These are phyloP conservation scores for Gaultheria prostrata DNA, from an alignment of 148 eudicot genomes.

Conservation along the genomic window DNA sequence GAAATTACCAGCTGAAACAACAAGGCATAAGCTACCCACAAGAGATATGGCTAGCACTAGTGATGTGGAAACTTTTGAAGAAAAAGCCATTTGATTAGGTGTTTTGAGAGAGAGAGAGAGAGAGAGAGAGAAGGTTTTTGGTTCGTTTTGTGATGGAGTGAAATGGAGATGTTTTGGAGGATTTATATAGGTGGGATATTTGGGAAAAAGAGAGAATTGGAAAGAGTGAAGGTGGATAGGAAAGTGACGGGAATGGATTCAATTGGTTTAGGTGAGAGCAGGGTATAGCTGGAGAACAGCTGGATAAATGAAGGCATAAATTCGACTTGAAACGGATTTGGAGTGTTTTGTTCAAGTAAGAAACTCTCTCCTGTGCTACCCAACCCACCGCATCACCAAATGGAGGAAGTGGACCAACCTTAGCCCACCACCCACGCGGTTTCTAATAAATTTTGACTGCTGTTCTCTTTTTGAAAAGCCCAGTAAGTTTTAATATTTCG, in stretches of 20 bases:
- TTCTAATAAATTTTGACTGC: not conserved
- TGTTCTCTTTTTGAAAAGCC: not conserved
- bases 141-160: not conserved
- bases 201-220: not conserved
- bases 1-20: not conserved
- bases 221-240: not conserved
- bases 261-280: slow-evolving; percentile 5
- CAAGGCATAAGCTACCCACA: not conserved
- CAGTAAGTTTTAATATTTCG: no score
- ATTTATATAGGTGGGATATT: not conserved
- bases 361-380: not conserved
- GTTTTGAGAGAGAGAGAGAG: not conserved
- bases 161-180: not conserved
- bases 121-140: not conserved
- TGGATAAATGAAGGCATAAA: not conserved
- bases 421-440: not conserved
- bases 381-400: not conserved
- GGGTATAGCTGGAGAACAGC: not conserved
- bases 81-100: not conserved
- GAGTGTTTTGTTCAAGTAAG: not conserved
- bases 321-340: not conserved
- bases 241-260: not conserved
- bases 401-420: not conserved
- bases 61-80: not conserved
- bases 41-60: not conserved